These are phyloP conservation scores for Ettlia oleoabundans DNA, from an alignment of 139 green algal genomes.

Conservation along the genomic window DNA sequence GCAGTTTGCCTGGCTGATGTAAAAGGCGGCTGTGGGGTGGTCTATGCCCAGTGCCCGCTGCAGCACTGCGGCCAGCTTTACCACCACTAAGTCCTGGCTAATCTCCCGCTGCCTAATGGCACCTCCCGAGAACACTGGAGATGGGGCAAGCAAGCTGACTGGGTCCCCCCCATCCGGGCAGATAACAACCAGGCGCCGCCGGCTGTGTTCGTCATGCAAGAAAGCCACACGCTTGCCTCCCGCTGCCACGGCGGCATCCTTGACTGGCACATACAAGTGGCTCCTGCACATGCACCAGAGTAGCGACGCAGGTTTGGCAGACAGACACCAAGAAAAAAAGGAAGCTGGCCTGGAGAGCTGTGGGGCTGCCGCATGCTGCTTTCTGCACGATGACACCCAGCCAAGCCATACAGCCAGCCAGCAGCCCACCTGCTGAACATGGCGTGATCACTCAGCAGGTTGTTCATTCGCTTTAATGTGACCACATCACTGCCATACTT, in stretches of 20 bases:
- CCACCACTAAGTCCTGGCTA: neutral
- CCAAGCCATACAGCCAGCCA: neutral
- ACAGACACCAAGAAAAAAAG: too few species aligned
- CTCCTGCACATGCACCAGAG: neutral
- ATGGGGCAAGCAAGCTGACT: too few species aligned
- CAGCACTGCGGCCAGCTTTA: neutral
- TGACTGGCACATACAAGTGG: conserved; percentile 2
- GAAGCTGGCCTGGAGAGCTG: too few species aligned
- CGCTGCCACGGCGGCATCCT: neutral
- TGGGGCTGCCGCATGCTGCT: too few species aligned
- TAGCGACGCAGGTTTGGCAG: too few species aligned
- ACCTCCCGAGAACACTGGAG: too few species aligned
- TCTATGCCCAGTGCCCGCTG: neutral
- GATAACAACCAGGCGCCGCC: conserved; percentile 4
- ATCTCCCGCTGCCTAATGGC: neutral
- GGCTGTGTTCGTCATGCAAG: conserved; percentile 3
- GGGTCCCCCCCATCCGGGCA: neutral
- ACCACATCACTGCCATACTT: neutral
- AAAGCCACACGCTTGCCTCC: conserved; percentile 16
- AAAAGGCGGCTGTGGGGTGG: neutral
- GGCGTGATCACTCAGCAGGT: conserved; percentile 2
- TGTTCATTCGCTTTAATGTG: conserved; percentile 16
- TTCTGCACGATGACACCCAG: too few species aligned
- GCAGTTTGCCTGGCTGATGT: neutral
- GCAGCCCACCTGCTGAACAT: conserved; percentile 2